These are phyloP conservation scores for Pyricularia pennisetigena DNA, from an alignment of 2,329 filamentous ascomycete genomes.

Conservation along the genomic window DNA sequence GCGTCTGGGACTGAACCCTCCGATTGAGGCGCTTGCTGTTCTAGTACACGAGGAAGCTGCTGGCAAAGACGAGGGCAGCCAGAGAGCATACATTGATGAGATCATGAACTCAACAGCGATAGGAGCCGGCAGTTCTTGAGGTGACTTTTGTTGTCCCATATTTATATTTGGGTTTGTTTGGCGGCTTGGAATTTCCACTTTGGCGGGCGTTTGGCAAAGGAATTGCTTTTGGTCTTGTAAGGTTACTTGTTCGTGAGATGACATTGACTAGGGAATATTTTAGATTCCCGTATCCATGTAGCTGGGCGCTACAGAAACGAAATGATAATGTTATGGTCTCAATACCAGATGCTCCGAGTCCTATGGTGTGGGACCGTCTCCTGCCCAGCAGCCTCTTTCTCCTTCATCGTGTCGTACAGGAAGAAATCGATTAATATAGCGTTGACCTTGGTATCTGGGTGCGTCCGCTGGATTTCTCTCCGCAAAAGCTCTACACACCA, in stretches of 20 bases:
- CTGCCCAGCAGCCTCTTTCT: constrained; percentile 54
- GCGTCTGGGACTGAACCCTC: constrained; percentile 71
- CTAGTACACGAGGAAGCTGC: constrained; percentile 59
- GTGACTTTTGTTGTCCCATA: neutral
- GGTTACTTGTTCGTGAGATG: neutral
- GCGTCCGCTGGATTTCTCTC: constrained; percentile 63
- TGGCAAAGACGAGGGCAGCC: constrained; percentile 27
- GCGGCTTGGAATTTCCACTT: neutral
- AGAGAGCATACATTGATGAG: constrained; percentile 68
- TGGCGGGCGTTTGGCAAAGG: neutral
- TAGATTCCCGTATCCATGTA: neutral
- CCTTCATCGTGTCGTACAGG: constrained; percentile 89
- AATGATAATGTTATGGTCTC: constrained; percentile 11
- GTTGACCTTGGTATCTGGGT: constrained; percentile 67
- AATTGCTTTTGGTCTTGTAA: neutral
- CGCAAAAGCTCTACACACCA: constrained; percentile 90
- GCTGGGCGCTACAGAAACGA: neutral
- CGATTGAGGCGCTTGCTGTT: constrained; percentile 82
- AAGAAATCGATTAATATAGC: constrained; percentile 96
- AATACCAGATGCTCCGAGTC: constrained; percentile 94
- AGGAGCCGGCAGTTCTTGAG: constrained; percentile 14
- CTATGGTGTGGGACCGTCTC: constrained; percentile 72
- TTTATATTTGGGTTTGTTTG: neutral
- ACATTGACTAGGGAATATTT: neutral
- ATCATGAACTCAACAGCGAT: constrained; percentile 41